A percentile compares a stretch with the other conserved stretches of the same genome.
These are phyloP conservation scores for Colletotrichum destructivum DNA, from an alignment of 2,329 filamentous ascomycete genomes.

Conservation along the genomic window DNA sequence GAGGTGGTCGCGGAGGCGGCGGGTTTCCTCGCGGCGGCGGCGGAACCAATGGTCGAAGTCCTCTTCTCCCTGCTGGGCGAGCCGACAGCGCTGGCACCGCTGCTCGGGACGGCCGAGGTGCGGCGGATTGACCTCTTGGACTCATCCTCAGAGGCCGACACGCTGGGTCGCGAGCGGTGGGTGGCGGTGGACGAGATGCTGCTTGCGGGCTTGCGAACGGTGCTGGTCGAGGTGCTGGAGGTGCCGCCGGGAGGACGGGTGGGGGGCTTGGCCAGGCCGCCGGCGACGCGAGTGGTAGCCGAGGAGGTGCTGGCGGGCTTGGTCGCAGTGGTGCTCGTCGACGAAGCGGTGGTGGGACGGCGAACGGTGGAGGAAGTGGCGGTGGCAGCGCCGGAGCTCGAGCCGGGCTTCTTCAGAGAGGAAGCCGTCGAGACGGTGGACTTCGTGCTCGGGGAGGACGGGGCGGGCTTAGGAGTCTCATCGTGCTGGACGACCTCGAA, in stretches of 20 bases:
- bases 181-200: constrained; percentile 55
- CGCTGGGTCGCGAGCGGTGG: constrained; percentile 63
- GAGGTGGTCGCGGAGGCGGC: constrained; percentile 44
- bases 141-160: constrained; percentile 67
- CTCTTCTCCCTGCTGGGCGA: constrained; percentile 51
- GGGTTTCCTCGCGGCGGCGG: constrained; percentile 52
- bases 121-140: constrained; percentile 62
- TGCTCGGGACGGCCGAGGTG: constrained; percentile 60
- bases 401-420: constrained; percentile 54
- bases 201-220: constrained; percentile 51
- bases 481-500: constrained; percentile 62
- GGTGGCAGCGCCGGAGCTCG: constrained; percentile 44
- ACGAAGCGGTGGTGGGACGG: constrained; percentile 52
- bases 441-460: constrained; percentile 53
- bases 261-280: constrained; percentile 63
- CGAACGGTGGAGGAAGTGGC: constrained; percentile 48
- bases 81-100: constrained; percentile 51
- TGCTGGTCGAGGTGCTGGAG: constrained; percentile 50
- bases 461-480: constrained; percentile 53
- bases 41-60: constrained; percentile 50
- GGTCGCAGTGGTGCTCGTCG: constrained; percentile 47
- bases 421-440: constrained; percentile 49
- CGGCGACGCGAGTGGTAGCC: constrained; percentile 54
- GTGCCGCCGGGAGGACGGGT: constrained; percentile 60
- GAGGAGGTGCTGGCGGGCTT: constrained; percentile 50